Percentiles rank a stretch among this genome's conserved stretches.
Evolutionary conservation across 2,329 filamentous ascomycete genomes (phyloP).

Genomic region (Lasiodiplodia sp.): DNA sequence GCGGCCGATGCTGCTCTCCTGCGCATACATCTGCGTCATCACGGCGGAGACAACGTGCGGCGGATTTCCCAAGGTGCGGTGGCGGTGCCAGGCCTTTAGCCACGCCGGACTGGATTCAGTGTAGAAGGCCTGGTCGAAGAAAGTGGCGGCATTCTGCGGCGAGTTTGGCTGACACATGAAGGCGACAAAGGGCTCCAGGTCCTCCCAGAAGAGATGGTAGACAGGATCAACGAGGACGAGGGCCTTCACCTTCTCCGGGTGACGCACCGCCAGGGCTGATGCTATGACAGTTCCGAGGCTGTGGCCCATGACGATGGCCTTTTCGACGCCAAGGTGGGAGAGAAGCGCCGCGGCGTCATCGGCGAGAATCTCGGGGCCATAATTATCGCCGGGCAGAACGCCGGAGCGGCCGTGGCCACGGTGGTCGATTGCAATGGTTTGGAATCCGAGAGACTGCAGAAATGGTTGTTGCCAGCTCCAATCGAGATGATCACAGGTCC

Average conservation of each 20-base stretch:
- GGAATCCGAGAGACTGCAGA: conserved; percentile 31
- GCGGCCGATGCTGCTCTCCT: conserved; percentile 29
- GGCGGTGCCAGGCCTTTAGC: conserved; percentile 35
- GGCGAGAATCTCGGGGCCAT: conserved; percentile 30
- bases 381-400: conserved; percentile 26
- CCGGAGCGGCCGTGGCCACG: conserved; percentile 37
- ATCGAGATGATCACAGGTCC: conserved; percentile 47
- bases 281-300: conserved; percentile 34
- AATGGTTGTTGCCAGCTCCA: conserved; percentile 36
- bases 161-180: not conserved
- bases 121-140: conserved; percentile 4
- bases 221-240: conserved; percentile 34
- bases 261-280: conserved; percentile 31
- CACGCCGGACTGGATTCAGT: conserved; percentile 30
- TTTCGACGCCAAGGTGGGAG: not conserved
- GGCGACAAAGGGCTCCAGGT: conserved; percentile 23
- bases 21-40: conserved; percentile 27
- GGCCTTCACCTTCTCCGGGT: conserved; percentile 33
- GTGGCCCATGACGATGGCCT: conserved; percentile 34
- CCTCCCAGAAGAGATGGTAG: conserved; percentile 29
- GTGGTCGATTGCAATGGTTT: conserved; percentile 35
- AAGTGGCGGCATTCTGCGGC: not conserved
- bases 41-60: conserved; percentile 30
- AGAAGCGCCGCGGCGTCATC: conserved; percentile 33
- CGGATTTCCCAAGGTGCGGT: conserved; percentile 31